Base-by-base conservation (phyloP, 2,329 filamentous ascomycete species). In the Colletotrichum sp. region DNA sequence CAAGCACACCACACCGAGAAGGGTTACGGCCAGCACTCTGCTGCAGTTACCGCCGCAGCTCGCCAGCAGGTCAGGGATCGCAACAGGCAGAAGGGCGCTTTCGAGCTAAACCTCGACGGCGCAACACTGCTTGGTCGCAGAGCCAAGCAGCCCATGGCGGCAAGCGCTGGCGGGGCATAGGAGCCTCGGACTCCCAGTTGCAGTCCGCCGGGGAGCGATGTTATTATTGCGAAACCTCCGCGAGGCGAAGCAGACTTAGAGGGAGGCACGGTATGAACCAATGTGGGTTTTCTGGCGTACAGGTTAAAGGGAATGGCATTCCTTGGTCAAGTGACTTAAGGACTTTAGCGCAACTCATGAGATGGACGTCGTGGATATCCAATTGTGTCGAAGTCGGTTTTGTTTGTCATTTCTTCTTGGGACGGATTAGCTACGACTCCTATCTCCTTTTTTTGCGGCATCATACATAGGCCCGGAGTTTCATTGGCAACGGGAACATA, bases 31-130 rank as follows among this genome's bases (percentile, higher is more conserved):
- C 96, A 98, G 82, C 96, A 98, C 82, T 96, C 94, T 69, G 92
- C 96, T 1, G 89, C 94, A 2, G 94, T 98, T 0, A 95, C 96
- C 0, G 93, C 95, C 0, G 96, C 96, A 0, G 96, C 95, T 5
- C 93, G 94, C 80, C 93, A 95, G 81, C 95, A 95, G 81, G 95
- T 97, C 7, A 87, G 89, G 55, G 92, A 93, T 60, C 89, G 91
- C 36, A 90, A 92, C 73, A 90, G 89, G 78, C 92, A 94, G 79
- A 95, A 93, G 84, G 96, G 95, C 36, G 93, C 94, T 0, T 99
- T 99, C 79, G 97, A 99, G 85, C 90, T 99, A 63, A 98, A 93
- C 82, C 87, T 99, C 49, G 95, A 98, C 79, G 97, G 97, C 72
- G 95, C 97, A 2, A 99, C 96, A 2, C 86, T 99, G 68, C 88